Base-by-base conservation (phyloP, 305 asterid species). In the Fraxinus sp. region DNA sequence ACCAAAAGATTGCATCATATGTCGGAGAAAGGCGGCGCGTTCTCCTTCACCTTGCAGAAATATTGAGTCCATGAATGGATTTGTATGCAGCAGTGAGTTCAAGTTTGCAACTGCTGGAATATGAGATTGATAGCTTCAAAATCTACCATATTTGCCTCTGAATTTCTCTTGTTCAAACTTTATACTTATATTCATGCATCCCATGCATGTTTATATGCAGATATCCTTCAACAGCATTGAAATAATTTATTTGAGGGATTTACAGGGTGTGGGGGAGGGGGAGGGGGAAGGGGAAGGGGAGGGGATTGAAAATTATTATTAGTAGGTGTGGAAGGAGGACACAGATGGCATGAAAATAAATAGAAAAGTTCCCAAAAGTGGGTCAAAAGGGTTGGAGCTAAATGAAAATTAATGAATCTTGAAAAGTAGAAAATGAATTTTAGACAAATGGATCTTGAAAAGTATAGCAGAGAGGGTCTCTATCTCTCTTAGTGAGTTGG, bases 11-110 rank as follows among this genome's bases (percentile, higher is more conserved):
- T 88, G 93, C 88, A 89, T 79, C 84, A 92, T 89, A 3, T 85
- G 84, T 18, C 79, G 87, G 39, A 94, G 90, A 52, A 90, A 86
- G 76, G 76, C 76, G 13, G 92, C 32, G 0, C 96, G 89, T 1
- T 90, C 93, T 62, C 78, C 91, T 32, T 87, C 91, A 5, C 83
- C 88, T 1, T 89, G 93, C 76, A 35, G 83, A 82, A 94, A 92
- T 24, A 94, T 74, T 78, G 93, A 88, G 78, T 93, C 98, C 98
- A 94, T 94, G 39, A 41, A 8, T 4, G 0, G 16, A 62, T 22
- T 7, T 3, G 66, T 55, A 62, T 20, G 36, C 37, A 20, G 32
- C 64, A 55, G 13, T 0, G n/a, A 55, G 73, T 68, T 72, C 33
- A 3, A 52, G 39, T 59, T 11, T 79, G 37, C 30, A 52, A 55